These are phyloP conservation scores for Cytospora schulzeri DNA, from an alignment of 2,329 filamentous ascomycete species.

Conservation along the genomic window DNA sequence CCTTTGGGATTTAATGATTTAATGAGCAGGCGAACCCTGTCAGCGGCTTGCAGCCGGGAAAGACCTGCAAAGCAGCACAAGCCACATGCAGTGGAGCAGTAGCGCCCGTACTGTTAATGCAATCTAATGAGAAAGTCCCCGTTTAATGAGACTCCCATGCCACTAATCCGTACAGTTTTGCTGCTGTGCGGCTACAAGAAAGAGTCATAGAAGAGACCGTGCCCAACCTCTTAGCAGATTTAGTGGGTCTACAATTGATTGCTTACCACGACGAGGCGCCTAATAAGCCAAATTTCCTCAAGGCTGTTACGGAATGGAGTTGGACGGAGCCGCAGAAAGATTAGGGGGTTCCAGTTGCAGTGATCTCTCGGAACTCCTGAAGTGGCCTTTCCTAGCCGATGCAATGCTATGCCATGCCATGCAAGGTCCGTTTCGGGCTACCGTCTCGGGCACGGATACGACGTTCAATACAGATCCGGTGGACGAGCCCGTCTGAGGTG, in stretches of 20 bases:
- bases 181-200: too few relatives aligned
- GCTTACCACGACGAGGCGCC: constrained; percentile 25
- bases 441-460: constrained; percentile 15
- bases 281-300: constrained; percentile 20
- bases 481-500: background rate
- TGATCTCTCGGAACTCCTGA: constrained; percentile 20
- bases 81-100: constrained; percentile 28
- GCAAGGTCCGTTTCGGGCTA: background rate
- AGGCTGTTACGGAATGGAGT: background rate
- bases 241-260: constrained; percentile 26
- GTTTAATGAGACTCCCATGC: constrained; percentile 20
- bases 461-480: constrained; percentile 3
- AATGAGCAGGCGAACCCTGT: constrained; percentile 16
- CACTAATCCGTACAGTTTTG: background rate
- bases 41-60: constrained; percentile 15
- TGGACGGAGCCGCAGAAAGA: constrained; percentile 17
- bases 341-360: constrained; percentile 9
- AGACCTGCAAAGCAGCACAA: constrained; percentile 23
- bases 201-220: constrained; percentile 4
- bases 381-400: background rate
- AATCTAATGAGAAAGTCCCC: constrained; percentile 27
- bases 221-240: constrained; percentile 19
- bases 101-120: constrained; percentile 27
- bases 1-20: background rate
- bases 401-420: constrained; percentile 4